Base-by-base conservation (phyloP, 2,329 filamentous ascomycete genomes). In the Xylariaceae sp. region DNA sequence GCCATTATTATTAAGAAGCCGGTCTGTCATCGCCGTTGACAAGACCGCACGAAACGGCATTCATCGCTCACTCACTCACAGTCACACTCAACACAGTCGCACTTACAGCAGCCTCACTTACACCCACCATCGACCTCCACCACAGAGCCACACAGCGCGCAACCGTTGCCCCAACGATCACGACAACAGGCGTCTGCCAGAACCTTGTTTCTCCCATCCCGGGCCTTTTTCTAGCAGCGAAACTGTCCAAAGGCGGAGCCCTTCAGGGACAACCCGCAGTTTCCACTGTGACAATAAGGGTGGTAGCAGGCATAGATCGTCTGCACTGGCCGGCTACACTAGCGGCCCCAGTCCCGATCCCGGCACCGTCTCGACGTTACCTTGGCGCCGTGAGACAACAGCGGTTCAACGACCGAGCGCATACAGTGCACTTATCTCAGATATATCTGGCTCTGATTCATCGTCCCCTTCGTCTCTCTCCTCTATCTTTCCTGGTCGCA, bases 371-470 rank as follows among this genome's bases (percentile, higher is more conserved):
- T 49, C 35, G 53, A 41, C 61, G 41, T 55, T 57, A 56, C 61
- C 58, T 39, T 55, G 23, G 62, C 56, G 37, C 37, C 11, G 37
- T n/a, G 13, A 13, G 13, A 13, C 64, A 63, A 59, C 64, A 61
- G 59, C 60, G 18, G 52, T 44, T 53, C 58, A 66, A 57, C 68
- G 66, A 64, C 73, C 73, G 71, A 78, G 78, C 76, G 76, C 76
- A 62, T 75, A 76, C 72, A 81, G 75, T 66, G 76, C 76, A 67
- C 74, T 75, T 67, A 77, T 74, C 68, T 76, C 76, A 71, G 79
- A 83, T 74, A 77, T 80, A 70, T 78, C 78, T 70, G 82, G 80
- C 58, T 81, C 82, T 72, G 78, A 78, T 67, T 83, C 81, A 53
- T 73, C 76, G 55, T 83, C 81, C 61, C 79, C 81, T 52, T 78